phyloP scores from a whole-genome alignment of 2,329 filamentous ascomycete genomes.

The Aspergillus sergii region DNA sequence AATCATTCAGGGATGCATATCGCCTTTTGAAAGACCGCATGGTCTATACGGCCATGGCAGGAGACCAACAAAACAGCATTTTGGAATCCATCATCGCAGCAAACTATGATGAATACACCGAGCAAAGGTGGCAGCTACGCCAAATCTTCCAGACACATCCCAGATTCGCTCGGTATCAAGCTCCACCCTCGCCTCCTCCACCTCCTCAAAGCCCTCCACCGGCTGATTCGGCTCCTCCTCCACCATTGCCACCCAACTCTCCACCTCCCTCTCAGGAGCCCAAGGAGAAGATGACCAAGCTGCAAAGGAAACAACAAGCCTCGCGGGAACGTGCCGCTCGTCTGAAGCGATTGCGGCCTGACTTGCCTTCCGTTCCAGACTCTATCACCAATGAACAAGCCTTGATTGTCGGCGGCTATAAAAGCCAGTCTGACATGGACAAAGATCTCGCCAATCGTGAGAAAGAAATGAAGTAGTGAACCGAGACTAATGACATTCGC shows the following conservation, averaged over 20 bases:
- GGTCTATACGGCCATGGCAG: slow-evolving; percentile 30
- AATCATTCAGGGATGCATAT: slow-evolving; percentile 70
- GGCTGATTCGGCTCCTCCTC: slow-evolving; percentile 21
- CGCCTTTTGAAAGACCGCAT: slow-evolving; percentile 61
- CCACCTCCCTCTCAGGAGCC: slow-evolving; percentile 21
- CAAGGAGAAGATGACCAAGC: slow-evolving; percentile 27
- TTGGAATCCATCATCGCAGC: slow-evolving; percentile 73
- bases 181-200: slow-evolving; percentile 28
- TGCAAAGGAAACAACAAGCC: slow-evolving; percentile 29
- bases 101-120: slow-evolving; percentile 74
- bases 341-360: slow-evolving; percentile 33
- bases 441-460: slow-evolving; percentile 30
- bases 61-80: slow-evolving; percentile 54
- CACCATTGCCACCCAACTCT: slow-evolving; percentile 25
- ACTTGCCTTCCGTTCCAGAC: slow-evolving; percentile 29
- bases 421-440: slow-evolving; percentile 35
- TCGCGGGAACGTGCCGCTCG: slow-evolving; percentile 34
- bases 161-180: slow-evolving; percentile 36
- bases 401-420: slow-evolving; percentile 35
- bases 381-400: slow-evolving; percentile 33
- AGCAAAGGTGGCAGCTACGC: slow-evolving; percentile 67
- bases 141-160: slow-evolving; percentile 51
- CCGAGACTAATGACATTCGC: slow-evolving; percentile 3
- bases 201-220: slow-evolving; percentile 26
- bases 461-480: slow-evolving; percentile 19